These are phyloP conservation scores for Trametes maxima DNA, from an alignment of 768 basidiomycete genomes.

Conservation along the genomic window DNA sequence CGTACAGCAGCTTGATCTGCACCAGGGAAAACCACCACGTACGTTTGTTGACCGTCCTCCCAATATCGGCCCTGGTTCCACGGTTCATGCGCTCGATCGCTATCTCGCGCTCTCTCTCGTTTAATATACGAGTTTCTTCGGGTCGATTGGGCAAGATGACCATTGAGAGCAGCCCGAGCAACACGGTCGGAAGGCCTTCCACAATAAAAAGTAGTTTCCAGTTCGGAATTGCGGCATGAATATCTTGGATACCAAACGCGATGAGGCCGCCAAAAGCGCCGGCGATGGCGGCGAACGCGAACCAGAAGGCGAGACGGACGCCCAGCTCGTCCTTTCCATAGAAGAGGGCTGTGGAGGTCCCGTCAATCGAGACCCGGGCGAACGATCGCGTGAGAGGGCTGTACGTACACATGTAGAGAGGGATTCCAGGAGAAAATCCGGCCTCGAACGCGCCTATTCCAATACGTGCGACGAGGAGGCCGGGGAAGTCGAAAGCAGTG, in stretches of 20 bases:
- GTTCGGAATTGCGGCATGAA: constrained; percentile 47
- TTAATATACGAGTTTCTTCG: constrained; percentile 65
- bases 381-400: background rate
- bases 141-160: constrained; percentile 70
- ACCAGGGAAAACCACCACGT: constrained; percentile 6
- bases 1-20: background rate
- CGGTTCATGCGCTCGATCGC: constrained; percentile 71
- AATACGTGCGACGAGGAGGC: constrained; percentile 59
- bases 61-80: constrained; percentile 64
- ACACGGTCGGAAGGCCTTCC: constrained; percentile 70
- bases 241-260: constrained; percentile 77
- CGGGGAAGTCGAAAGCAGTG: constrained; percentile 59
- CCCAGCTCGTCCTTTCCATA: constrained; percentile 79
- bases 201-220: constrained; percentile 75
- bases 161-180: constrained; percentile 59
- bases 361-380: background rate
- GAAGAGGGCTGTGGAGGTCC: constrained; percentile 56
- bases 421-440: constrained; percentile 75
- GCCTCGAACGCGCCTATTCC: constrained; percentile 79
- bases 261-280: constrained; percentile 84
- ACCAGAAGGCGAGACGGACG: constrained; percentile 78
- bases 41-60: constrained; percentile 67
- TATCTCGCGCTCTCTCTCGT: constrained; percentile 52
- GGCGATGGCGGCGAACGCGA: constrained; percentile 81
- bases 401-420: constrained; percentile 72